phyloP scores from a whole-genome alignment of 2,329 filamentous ascomycete genomes.

The Mollisia scopiformis region DNA sequence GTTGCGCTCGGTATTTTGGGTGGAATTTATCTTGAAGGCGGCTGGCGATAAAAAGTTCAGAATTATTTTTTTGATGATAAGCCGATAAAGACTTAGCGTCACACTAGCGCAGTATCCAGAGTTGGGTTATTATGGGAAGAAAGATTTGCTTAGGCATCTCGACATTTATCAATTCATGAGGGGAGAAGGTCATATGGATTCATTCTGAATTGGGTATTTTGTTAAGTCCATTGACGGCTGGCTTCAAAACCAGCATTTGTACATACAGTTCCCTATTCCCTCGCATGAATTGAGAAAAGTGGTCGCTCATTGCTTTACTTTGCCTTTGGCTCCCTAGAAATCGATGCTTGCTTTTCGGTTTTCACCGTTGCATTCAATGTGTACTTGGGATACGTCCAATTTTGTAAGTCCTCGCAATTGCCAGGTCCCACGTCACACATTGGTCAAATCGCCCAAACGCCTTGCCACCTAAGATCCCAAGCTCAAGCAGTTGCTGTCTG shows the following conservation, averaged over 20 bases:
- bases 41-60: slow-evolving; percentile 1
- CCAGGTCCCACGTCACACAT: slow-evolving; percentile 7
- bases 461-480: slow-evolving; percentile 2
- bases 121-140: no score
- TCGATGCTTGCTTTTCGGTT: not conserved
- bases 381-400: slow-evolving; percentile 1
- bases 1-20: no score
- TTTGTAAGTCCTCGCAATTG: not conserved
- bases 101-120: not conserved
- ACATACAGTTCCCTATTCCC: not conserved
- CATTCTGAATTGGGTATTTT: slow-evolving; percentile 4
- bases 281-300: not conserved
- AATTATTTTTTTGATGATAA: not conserved
- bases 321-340: not conserved
- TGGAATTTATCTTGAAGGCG: not conserved
- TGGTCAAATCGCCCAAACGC: slow-evolving; percentile 11
- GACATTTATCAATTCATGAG: not conserved
- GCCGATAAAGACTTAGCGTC: not conserved
- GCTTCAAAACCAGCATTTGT: not conserved
- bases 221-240: not conserved
- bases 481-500: slow-evolving; percentile 30
- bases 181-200: not conserved
- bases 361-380: not conserved
- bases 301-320: not conserved
- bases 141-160: not conserved